Evolutionary conservation across 345 rosid genomes (phyloP), one percentile per base, ranked within the genome.

Genomic region (Brassica carinata): DNA sequence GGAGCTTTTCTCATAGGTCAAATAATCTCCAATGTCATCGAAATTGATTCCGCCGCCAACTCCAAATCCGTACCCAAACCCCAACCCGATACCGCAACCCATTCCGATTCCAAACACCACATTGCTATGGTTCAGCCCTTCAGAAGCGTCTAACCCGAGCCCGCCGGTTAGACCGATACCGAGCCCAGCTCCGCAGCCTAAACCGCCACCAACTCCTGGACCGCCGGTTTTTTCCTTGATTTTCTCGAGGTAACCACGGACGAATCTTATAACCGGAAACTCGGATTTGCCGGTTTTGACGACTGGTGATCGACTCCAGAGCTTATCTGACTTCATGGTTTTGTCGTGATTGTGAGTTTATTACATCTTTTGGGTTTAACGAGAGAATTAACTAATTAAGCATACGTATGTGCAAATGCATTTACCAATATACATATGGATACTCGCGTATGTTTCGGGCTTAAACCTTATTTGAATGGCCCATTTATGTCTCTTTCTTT

Each of bases 31-130:
- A 73, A 82, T 73, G 57, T 77, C 81, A 14, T 82, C 91, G 57
- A 80, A 80, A 69, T 84, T 82, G 38, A 36, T 40, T 11, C 90
- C 93, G 75, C 85, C 83, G 9, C 93, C 93, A 67, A 89, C 38
- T 8, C 93, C 93, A 68, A 82, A 79, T 33, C 93, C 93, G 19
- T 75, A 86, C 8, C 89, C 91, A 15, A 88, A 83, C 27, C 90
- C 91, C 1, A 89, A 19, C 5, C 93, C 93, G 10, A 85, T 19
- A 5, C 91, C 91, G 15, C 93, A 89, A 38, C 93, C 90, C 64
- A 83, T 64, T 0, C 91, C 91, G 17, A 85, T 36, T 18, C 91
- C 91, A 67, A 85, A 82, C 1, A 73, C 89, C 71, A 85, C 59
- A 66, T 79, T 85, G 26, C 65, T 5, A 15, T 84, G 86, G 82